Conservation (phyloP, 176 grass and related monocot species). For the Sorghum bicolor region DNA sequence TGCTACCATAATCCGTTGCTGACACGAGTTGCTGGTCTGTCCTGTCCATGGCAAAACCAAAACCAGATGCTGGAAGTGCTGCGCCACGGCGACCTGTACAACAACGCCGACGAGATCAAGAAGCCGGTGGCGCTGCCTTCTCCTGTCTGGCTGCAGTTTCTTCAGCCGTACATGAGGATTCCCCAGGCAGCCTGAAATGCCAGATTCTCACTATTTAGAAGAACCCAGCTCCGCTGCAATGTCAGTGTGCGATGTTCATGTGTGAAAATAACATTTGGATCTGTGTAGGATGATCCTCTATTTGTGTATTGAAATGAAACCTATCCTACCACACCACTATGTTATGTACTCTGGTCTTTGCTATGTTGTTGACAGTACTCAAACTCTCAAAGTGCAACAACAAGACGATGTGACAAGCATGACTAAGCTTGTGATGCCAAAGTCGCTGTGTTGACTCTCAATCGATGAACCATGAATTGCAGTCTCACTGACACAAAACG, state of each 20-base stretch:
- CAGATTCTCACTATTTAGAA: neutral
- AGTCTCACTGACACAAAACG: neutral
- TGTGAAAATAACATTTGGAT: neutral
- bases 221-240: neutral
- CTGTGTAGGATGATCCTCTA: neutral
- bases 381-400: neutral
- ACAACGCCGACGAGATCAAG: conserved; percentile 18
- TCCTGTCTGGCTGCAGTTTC: conserved; percentile 31
- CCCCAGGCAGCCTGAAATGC: conserved; percentile 8
- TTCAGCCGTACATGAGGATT: neutral
- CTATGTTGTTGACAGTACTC: neutral
- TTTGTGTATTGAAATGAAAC: neutral
- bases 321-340: neutral
- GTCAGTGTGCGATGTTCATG: neutral
- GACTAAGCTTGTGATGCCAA: neutral
- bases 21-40: neutral
- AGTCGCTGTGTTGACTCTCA: neutral
- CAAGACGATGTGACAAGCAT: neutral
- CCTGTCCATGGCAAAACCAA: neutral
- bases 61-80: conserved; percentile 19
- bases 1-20: neutral
- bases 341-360: neutral
- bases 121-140: neutral
- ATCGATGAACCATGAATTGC: neutral
- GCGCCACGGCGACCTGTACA: conserved; percentile 20